These are phyloP conservation scores for Echium plantagineum DNA, from an alignment of 257 asterid genomes.

Conservation along the genomic window DNA sequence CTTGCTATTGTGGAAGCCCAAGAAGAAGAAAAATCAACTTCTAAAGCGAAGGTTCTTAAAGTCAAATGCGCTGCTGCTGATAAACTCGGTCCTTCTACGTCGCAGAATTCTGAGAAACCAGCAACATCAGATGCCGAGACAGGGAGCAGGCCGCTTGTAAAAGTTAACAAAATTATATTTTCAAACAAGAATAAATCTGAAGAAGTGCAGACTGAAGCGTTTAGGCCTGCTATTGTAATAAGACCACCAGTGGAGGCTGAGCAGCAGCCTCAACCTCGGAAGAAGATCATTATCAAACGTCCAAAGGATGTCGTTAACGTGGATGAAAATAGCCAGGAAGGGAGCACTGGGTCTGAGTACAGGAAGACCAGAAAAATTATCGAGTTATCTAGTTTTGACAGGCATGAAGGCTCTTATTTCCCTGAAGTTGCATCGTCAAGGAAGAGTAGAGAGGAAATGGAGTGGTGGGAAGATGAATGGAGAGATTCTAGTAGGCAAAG, in stretches of 20 bases:
- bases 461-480: slow-evolving; percentile 54
- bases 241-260: slow-evolving; percentile 71
- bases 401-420: slow-evolving; percentile 28
- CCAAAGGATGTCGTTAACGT: slow-evolving; percentile 59
- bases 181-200: slow-evolving; percentile 68
- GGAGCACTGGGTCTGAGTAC: slow-evolving; percentile 57
- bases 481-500: slow-evolving; percentile 41
- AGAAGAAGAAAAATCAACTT: slow-evolving; percentile 66
- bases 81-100: slow-evolving; percentile 51
- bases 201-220: slow-evolving; percentile 47
- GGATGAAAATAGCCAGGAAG: slow-evolving; percentile 84
- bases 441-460: slow-evolving; percentile 48
- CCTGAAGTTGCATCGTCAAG: slow-evolving; percentile 47
- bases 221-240: slow-evolving; percentile 56
- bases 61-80: slow-evolving; percentile 77
- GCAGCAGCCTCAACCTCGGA: slow-evolving; percentile 54
- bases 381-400: slow-evolving; percentile 62
- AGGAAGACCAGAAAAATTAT: slow-evolving; percentile 72
- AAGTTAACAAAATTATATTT: slow-evolving; percentile 68
- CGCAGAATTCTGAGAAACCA: slow-evolving; percentile 70
- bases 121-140: slow-evolving; percentile 54
- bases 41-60: slow-evolving; percentile 73
- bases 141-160: slow-evolving; percentile 45
- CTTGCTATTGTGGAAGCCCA: slow-evolving; percentile 41
- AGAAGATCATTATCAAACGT: slow-evolving; percentile 63